A percentile compares a stretch with the other conserved stretches of the same genome.
These are phyloP conservation scores for Lactarius psammicola DNA, from an alignment of 768 basidiomycete species.

Conservation along the genomic window DNA sequence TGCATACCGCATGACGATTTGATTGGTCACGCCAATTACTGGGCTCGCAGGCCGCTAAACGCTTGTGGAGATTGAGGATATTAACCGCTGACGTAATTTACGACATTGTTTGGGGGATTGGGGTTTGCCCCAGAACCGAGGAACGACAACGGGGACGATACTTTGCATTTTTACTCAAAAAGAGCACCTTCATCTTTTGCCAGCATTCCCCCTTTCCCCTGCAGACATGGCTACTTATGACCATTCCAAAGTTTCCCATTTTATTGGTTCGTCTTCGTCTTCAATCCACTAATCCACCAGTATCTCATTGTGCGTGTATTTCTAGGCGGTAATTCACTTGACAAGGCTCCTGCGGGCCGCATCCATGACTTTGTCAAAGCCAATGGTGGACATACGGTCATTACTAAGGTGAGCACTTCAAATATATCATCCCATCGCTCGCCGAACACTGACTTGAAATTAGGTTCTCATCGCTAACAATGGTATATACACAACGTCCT, in stretches of 20 bases:
- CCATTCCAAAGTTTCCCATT: constrained; percentile 60
- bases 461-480: constrained; percentile 99
- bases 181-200: constrained; percentile 12
- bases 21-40: neutral
- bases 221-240: constrained; percentile 43
- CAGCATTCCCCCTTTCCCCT: constrained; percentile 2
- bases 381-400: constrained; percentile 95
- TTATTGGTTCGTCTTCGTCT: constrained; percentile 48
- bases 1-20: neutral
- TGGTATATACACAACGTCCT: constrained; percentile 47
- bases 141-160: constrained; percentile 14
- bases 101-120: constrained; percentile 24
- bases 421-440: neutral
- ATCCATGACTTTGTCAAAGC: constrained; percentile 89
- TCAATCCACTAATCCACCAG: constrained; percentile 24
- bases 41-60: neutral
- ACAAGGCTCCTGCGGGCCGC: constrained; percentile 72
- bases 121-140: constrained; percentile 29
- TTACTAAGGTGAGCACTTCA: constrained; percentile 76
- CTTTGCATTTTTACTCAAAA: constrained; percentile 7
- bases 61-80: neutral
- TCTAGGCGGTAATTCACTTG: constrained; percentile 88
- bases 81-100: constrained; percentile 23
- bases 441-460: constrained; percentile 8
- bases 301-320: constrained; percentile 25